Base-by-base conservation (phyloP, 2,329 filamentous ascomycete species). In the Hawksworthiomyces lignivorus region DNA sequence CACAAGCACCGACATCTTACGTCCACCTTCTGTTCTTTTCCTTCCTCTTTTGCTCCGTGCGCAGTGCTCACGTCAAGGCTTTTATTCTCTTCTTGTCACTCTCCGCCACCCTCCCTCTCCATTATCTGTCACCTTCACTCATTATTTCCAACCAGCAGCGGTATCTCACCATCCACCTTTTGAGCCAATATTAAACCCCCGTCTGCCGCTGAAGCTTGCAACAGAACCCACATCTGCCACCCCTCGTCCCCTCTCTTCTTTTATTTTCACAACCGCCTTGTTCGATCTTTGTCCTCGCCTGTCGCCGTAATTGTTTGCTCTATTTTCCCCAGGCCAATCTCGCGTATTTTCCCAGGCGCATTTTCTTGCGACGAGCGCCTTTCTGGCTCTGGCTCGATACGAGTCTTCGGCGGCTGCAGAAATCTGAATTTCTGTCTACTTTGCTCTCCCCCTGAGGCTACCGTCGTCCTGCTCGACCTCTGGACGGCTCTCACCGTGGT, bases 141-240 rank as follows among this genome's bases (percentile, higher is more conserved):
- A n/a, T n/a, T n/a, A n/a, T n/a, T n/a, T n/a, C 28, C 27, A 28
- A 37, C 15, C 12, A 15, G 31, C 29, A 22, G 19, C 24, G 26
- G 11, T 26, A 26, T 21, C 4, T 18, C 15, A 29, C 28, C 21
- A 33, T n/a, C 19, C 5, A 6, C 20, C 27, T 21, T 30, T 34
- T 57, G 65, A 66, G 63, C 72, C 72, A 76, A 75, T 76, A 73
- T 74, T 62, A 65, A 63, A 60, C 59, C 58, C 54, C 61, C 56
- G 57, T 62, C 70, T 63, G 54, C 67, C 67, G 68, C 69, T 65
- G 60, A 51, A 54, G 53, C 53, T 54, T 51, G 34, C 52, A 45
- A 17, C 41, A 27, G 21, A 22, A 52, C 48, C 43, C 45, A 44
- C 29, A 27, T 36, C 36, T 36, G 27, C 18, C 30, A n/a, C n/a